Evolutionary conservation across 352 stramenopile species (phyloP), one percentile per base, ranked within the genome.

Genomic region (Phytophthora constricta): DNA sequence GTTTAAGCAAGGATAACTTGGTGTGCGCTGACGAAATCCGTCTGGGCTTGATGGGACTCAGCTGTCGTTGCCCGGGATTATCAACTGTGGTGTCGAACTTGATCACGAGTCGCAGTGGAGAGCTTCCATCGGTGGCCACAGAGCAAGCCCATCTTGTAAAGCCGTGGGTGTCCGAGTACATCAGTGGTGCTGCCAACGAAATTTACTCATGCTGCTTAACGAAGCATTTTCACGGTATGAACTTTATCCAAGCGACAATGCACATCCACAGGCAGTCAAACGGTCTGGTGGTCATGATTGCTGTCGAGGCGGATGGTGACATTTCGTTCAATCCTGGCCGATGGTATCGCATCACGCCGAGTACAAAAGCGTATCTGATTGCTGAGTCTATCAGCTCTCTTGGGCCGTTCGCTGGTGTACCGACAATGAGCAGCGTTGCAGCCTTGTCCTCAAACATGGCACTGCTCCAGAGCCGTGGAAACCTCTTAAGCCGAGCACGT

Each of bases 81-180:
- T 96, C 87, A 22, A 96, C 88, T 8, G 74, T 96, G 0, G 77
- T 96, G 11, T 93, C 88, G 2, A 96, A 96, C 50, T 65, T 96
- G 25, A 91, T 96, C 31, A 91, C 84, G 2, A 93, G 86, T 72
- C 77, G 85, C 11, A 91, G 80, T 19, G 74, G 72, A 0, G 81
- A 84, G 7, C 47, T 86, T 2, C 70, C 77, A 3, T 23, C 64
- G 16, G 66, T 65, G 2, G 8, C 43, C 2, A 53, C 60, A 2
- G 52, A 69, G 3, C 51, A 76, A 39, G 53, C 62, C 26, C 54
- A 74, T 22, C 3, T 70, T 0, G 17, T 70, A 3, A 79, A 80
- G 23, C 75, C 73, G 11, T 96, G 86, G 86, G 68, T 91, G 13
- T 76, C 74, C 17, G 86, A 96, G 72, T 96, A 96, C 63, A 77